phyloP scores from a whole-genome alignment of 106 monocot species.

The Dendrobium nobile region DNA sequence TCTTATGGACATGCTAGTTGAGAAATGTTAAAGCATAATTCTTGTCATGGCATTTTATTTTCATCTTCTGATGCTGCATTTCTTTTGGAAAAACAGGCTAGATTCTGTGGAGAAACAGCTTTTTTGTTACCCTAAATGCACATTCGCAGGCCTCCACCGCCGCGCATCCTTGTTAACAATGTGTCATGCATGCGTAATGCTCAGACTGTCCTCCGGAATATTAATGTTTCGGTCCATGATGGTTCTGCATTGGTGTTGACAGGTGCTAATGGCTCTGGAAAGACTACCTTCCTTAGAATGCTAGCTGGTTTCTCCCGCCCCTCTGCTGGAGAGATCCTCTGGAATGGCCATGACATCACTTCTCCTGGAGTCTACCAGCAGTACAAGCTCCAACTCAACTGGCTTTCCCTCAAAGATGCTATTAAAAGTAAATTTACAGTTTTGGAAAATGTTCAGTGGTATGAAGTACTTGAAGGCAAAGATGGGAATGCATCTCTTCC shows the following conservation, averaged over 20 bases:
- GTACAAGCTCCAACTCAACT: conserved; percentile 93
- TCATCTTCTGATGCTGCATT: background rate
- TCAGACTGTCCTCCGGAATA: conserved; percentile 72
- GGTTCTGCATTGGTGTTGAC: conserved; percentile 80
- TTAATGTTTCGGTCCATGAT: conserved; percentile 78
- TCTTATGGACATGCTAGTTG: too few species aligned
- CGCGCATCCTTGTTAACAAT: conserved; percentile 76
- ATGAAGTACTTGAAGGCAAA: conserved; percentile 94
- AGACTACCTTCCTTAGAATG: conserved; percentile 95
- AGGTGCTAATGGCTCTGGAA: conserved; percentile 92
- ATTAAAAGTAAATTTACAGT: conserved; percentile 80
- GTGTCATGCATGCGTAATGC: conserved; percentile 96
- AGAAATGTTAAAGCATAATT: too few species aligned
- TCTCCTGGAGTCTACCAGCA: conserved; percentile 86
- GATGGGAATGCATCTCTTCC: conserved; percentile 32
- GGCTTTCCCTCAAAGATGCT: conserved; percentile 84
- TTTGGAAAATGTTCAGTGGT: conserved; percentile 86
- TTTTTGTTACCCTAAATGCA: background rate
- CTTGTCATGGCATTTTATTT: background rate
- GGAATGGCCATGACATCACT: conserved; percentile 90
- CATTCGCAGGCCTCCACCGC: conserved; percentile 29
- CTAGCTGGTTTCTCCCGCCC: conserved; percentile 91
- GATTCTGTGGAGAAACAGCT: background rate
- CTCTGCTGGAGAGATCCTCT: conserved; percentile 88
- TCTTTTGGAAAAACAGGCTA: background rate